Base-by-base conservation (phyloP, 371 early-diverging fungal species). In the Apophysomyces trapeziformis region DNA sequence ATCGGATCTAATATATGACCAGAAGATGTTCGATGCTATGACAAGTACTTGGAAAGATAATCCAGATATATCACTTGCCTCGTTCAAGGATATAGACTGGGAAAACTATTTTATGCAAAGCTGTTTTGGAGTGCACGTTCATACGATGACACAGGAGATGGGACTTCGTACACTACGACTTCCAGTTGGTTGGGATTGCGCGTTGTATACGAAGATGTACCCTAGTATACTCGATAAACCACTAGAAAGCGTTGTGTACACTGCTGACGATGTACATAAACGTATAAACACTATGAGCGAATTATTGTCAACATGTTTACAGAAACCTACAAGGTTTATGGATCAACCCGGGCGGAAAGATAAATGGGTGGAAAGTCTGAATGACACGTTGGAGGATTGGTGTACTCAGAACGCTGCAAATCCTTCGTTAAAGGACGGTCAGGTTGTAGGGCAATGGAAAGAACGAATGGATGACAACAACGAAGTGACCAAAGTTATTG, bases 371-470 rank as follows among this genome's bases (percentile, higher is more conserved):
- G 71, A 70, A 35, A 67, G 69, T 50, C 9, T 76, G 21, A 70
- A 76, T 16, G 73, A 72, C 36, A 68, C 67, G 0, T 35, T 76
- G 18, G 76, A 76, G 39, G 76, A 76, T 50, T 76, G 76, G 76
- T 70, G 71, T 54, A 66, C 50, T 43, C 80, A 83, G 56, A 81
- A 83, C 67, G 84, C 79, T 64, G 70, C 75, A 0, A 68, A 76
- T 18, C 61, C 77, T 1, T 54, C 80, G 8, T 72, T 68, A 44
- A 69, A 80, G 32, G 79, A 71, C 8, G 68, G 69, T 6, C 66
- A 68, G 5, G 44, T 60, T 18, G 37, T 60, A 11, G 57, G 38
- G 9, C 44, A 47, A 7, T 68, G 73, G 66, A 64, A 67, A 36
- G 58, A 58, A 8, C 58, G 57, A 16, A 46, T 71, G 14, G 66